Conservation (phyloP, 164 flowering plant species). For the Vitis amurensis region DNA sequence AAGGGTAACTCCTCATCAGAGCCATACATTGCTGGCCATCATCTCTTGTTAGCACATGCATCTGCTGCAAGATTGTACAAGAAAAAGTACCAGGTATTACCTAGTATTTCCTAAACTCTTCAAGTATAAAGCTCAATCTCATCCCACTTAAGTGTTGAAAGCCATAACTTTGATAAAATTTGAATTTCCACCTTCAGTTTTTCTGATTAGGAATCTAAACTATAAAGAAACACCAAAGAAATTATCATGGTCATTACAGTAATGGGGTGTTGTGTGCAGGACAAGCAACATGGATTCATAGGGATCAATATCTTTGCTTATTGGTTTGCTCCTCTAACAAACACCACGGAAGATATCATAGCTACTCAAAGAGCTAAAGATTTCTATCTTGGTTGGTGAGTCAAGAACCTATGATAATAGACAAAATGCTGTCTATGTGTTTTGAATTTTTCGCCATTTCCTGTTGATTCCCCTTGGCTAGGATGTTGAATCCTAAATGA, state of each 20-base stretch:
- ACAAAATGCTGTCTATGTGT: too few species aligned
- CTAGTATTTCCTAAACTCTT: too few species aligned
- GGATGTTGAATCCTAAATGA: too few species aligned
- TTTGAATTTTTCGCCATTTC: too few species aligned
- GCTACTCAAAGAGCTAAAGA: conserved; percentile 53
- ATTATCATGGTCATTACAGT: too few species aligned
- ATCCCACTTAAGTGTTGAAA: too few species aligned
- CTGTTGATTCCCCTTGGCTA: neutral
- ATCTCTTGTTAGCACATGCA: conserved; percentile 51
- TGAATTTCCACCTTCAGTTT: neutral
- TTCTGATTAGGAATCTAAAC: too few species aligned
- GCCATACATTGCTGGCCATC: conserved; percentile 48
- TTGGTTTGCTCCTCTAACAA: conserved; percentile 34
- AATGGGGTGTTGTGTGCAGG: conserved; percentile 24
- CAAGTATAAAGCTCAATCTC: too few species aligned
- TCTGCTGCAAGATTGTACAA: conserved; percentile 38
- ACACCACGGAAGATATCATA: conserved; percentile 31
- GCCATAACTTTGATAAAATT: too few species aligned
- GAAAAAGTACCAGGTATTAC: conserved; percentile 34
- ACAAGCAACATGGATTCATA: conserved; percentile 45
- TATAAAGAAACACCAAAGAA: too few species aligned
- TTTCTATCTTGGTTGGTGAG: conserved; percentile 54
- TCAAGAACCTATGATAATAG: neutral
- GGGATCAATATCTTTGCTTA: conserved; percentile 34
- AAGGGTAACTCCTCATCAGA: conserved; percentile 54